phyloP scores from a whole-genome alignment of 495 filamentous ascomycete species.

The Endocarpon pusillum region DNA sequence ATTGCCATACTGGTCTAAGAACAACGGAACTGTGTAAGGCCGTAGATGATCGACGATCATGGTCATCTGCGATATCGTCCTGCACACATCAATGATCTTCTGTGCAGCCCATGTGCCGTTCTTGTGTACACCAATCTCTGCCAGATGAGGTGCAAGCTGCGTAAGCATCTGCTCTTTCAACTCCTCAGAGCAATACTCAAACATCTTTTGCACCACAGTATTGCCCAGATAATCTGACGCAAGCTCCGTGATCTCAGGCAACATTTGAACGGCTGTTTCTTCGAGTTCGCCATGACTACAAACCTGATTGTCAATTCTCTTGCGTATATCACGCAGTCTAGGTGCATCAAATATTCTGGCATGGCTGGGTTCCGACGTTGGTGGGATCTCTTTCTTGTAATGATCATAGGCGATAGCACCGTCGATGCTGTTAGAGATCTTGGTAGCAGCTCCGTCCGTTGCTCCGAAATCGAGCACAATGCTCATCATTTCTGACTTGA shows the following conservation, averaged over 20 bases:
- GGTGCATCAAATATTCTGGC: conserved; percentile 87
- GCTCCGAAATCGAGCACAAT: conserved; percentile 87
- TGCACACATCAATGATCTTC: conserved; percentile 95
- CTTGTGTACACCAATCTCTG: conserved; percentile 95
- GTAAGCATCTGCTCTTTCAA: conserved; percentile 82
- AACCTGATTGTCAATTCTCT: conserved; percentile 88
- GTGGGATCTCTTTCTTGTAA: conserved; percentile 73
- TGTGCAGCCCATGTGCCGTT: conserved; percentile 98
- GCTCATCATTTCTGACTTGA: conserved; percentile 63
- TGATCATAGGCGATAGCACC: conserved; percentile 53
- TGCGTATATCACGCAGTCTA: conserved; percentile 87
- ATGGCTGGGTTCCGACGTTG: conserved; percentile 75
- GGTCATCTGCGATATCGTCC: conserved; percentile 65
- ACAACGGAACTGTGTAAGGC: conserved; percentile 73
- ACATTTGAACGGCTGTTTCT: conserved; percentile 77
- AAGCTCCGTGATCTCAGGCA: conserved; percentile 89
- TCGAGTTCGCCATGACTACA: conserved; percentile 79
- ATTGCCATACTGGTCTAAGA: conserved; percentile 96
- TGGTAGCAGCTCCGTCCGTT: conserved; percentile 54
- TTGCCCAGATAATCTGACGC: conserved; percentile 93
- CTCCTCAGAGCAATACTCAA: conserved; percentile 83
- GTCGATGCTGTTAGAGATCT: conserved; percentile 58
- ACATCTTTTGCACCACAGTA: conserved; percentile 97
- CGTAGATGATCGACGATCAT: conserved; percentile 70
- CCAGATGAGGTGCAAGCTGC: conserved; percentile 78